A percentile compares a stretch with the other conserved stretches of the same genome.
phyloP scores from a whole-genome alignment of 805 yeast genomes.

The Jamesozyma lodderae region DNA sequence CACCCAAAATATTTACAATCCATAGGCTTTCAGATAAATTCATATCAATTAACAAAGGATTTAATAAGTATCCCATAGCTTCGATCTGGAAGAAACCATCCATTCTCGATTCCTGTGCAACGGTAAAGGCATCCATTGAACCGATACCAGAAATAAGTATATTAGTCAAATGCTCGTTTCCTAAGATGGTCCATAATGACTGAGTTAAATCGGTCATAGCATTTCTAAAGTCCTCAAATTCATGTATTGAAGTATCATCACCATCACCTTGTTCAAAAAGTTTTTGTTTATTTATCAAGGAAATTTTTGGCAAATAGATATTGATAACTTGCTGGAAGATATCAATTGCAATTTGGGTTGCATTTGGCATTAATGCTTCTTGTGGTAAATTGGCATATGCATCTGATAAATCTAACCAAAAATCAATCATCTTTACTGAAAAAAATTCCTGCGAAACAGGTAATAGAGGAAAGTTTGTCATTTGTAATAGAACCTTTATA shows the following conservation, averaged over 20 bases:
- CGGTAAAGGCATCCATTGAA: conserved; percentile 4
- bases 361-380: conserved; percentile 22
- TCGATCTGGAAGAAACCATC: conserved; percentile 25
- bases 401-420: conserved; percentile 64
- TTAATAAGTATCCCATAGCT: conserved; percentile 25
- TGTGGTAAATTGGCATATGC: conserved; percentile 35
- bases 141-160: conserved; percentile 24
- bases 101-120: conserved; percentile 4
- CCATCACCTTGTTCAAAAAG: conserved; percentile 26
- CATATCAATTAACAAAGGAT: conserved; percentile 22
- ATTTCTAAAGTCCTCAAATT: conserved; percentile 58
- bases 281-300: conserved; percentile 33
- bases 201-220: conserved; percentile 76
- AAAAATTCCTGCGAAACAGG: conserved; percentile 55
- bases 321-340: conserved; percentile 46
- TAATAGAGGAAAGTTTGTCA: conserved; percentile 48
- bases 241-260: conserved; percentile 29
- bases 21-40: conserved; percentile 23
- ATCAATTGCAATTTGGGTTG: conserved; percentile 28
- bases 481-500: conserved; percentile 39
- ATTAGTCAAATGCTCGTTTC: conserved; percentile 31
- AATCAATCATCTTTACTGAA: conserved; percentile 46
- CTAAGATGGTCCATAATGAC: conserved; percentile 56
- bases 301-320: conserved; percentile 63
- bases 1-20: conserved; percentile 21